Conservation (phyloP, 768 basidiomycete genomes). For the Artomyces pyxidatus region DNA sequence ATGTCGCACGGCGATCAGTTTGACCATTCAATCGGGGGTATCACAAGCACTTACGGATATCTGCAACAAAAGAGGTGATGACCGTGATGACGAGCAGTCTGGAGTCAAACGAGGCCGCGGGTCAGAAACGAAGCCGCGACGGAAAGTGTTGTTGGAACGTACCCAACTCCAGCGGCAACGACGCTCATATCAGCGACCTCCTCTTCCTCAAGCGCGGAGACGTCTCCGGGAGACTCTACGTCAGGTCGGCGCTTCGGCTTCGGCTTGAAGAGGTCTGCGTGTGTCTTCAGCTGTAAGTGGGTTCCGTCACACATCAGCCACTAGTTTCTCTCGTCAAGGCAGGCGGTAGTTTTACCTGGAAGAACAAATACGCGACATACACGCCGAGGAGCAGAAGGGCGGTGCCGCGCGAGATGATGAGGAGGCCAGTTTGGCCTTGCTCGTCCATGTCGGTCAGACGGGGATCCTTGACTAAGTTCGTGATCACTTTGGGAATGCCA, state of each 20-base stretch:
- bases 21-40: not conserved
- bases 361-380: slow-evolving; percentile 40
- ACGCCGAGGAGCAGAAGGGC: slow-evolving; percentile 65
- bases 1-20: not conserved
- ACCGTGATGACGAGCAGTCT: slow-evolving; percentile 71
- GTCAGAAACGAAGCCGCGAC: too few species aligned
- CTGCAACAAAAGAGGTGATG: slow-evolving; percentile 82
- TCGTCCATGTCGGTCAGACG: slow-evolving; percentile 19
- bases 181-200: slow-evolving; percentile 56
- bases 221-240: too few species aligned
- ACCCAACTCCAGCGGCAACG: slow-evolving; percentile 53
- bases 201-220: slow-evolving; percentile 34
- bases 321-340: too few species aligned
- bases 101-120: slow-evolving; percentile 4
- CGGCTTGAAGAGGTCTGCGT: slow-evolving; percentile 51
- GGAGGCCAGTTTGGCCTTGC: slow-evolving; percentile 38
- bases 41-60: slow-evolving; percentile 52
- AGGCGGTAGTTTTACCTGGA: not conserved
- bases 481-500: not conserved
- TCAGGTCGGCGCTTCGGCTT: too few species aligned
- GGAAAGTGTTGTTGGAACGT: slow-evolving; percentile 8
- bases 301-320: too few species aligned
- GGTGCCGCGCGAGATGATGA: slow-evolving; percentile 75
- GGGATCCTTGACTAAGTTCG: slow-evolving; percentile 9
- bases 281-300: slow-evolving; percentile 70